Evolutionary conservation across 345 rosid species (phyloP), one percentile per base, ranked within the genome.

Genomic region (Eucalyptus leucophloia): DNA sequence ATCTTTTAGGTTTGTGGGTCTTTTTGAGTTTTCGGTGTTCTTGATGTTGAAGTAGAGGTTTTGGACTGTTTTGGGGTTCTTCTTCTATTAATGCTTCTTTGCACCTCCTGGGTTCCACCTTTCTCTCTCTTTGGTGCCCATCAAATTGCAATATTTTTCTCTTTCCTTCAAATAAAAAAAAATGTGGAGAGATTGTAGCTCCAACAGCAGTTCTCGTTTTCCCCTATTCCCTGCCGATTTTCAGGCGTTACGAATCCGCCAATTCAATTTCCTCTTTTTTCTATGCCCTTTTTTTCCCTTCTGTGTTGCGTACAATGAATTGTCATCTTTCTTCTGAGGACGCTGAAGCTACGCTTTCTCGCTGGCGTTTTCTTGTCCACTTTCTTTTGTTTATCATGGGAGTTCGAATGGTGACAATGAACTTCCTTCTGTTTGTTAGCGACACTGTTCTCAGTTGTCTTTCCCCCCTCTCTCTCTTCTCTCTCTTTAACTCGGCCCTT

Each of bases 11-110:
- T 67, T 88, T 80, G 91, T 82, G 95, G 90, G 90, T 92, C 91
- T 92, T 89, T 88, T 93, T 50, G 60, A 45, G 90, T 88, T 90
- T 90, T 90, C 85, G 92, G 90, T 92, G 92, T 40, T 77, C 92
- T 89, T 92, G 93, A 92, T 94, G 95, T 91, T 94, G 92, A 93
- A 92, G 92, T 93, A 92, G 90, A 87, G 87, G 87, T 90, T 92
- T 92, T 94, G 95, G 97, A 93, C 94, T 85, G 69, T 93, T 93
- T 90, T 88, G 49, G 89, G 32, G 16, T 82, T 77, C 86, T 45
- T 65, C 54, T 77, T 77, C 45, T 77, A 77, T 77, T 77, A 77
- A 21, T 21, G 85, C 47, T 6, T 21, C 28, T 77, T 77, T 21
- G 83, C 83, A n/a, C 40, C 26, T 37, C 45, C 83, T 37, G 12